Conservation (phyloP, 805 yeast species). For the Metschnikowia matae region DNA sequence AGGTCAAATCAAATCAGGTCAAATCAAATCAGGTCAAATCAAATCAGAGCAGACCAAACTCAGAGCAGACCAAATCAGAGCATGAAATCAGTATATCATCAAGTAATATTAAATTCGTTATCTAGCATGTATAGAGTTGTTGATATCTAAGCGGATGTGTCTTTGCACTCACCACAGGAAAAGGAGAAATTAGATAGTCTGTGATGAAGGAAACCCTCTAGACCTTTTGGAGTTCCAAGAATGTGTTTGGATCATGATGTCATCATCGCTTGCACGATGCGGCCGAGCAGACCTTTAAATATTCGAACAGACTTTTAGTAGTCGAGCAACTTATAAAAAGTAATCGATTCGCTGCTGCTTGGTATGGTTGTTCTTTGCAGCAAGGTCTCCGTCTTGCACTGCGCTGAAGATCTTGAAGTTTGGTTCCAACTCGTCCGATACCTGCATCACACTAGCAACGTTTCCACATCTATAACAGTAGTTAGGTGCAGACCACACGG, state of each 20-base stretch:
- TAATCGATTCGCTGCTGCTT: constrained; percentile 46
- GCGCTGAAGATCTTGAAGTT: constrained; percentile 93
- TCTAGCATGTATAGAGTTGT: not conserved
- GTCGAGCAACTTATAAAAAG: constrained; percentile 26
- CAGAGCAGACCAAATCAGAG: not conserved
- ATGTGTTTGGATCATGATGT: not conserved
- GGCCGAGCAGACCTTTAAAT: not conserved
- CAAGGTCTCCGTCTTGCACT: constrained; percentile 74
- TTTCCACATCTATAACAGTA: constrained; percentile 97
- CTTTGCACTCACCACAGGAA: not conserved
- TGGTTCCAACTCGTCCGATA: constrained; percentile 81
- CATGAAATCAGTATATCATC: not conserved
- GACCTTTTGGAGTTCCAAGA: not conserved
- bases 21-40: not conserved
- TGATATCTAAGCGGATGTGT: not conserved
- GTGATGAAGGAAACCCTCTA: constrained; percentile 1
- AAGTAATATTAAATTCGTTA: constrained; percentile 5
- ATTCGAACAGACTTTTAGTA: not conserved
- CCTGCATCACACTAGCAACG: constrained; percentile 97
- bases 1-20: not conserved
- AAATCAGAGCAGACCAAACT: not conserved
- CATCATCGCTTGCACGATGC: not conserved
- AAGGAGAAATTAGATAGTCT: not conserved
- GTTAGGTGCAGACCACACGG: constrained; percentile 98
- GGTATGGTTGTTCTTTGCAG: constrained; percentile 34